These are phyloP conservation scores for Aurantiochytrium sp. DNA, from an alignment of 108 stramenopile genomes.

Conservation along the genomic window DNA sequence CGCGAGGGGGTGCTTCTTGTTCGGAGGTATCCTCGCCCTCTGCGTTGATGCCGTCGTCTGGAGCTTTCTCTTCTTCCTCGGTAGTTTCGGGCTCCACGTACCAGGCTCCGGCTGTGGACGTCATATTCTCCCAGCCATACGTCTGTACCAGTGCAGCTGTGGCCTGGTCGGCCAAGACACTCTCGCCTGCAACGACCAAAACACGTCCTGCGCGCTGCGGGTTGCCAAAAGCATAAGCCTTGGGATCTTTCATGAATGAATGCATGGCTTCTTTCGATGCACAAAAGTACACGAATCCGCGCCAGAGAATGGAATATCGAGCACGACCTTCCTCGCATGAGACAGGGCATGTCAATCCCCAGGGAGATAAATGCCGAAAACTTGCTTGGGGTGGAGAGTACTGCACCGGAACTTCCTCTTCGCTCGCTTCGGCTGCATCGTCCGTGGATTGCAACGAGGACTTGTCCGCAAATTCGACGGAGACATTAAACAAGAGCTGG, in stretches of 20 bases:
- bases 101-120: not conserved
- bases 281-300: not conserved
- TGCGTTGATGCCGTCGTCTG: not conserved
- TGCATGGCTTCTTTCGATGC: not conserved
- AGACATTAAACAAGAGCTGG: not conserved
- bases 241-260: not conserved
- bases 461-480: not conserved
- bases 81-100: not conserved
- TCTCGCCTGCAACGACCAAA: not conserved
- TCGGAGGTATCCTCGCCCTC: not conserved
- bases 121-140: not conserved
- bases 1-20: not conserved
- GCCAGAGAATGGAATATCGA: not conserved
- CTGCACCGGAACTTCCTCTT: not conserved
- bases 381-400: not conserved
- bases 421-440: not conserved
- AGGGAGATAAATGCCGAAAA: not conserved
- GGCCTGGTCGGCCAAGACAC: not conserved
- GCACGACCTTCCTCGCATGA: not conserved
- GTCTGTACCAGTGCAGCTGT: not conserved
- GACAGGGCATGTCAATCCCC: not conserved
- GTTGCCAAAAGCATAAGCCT: not conserved
- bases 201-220: not conserved
- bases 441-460: not conserved
- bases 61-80: not conserved